phyloP scores from a whole-genome alignment of 441 rosid species.

The Pelargonium cotyledonis region DNA sequence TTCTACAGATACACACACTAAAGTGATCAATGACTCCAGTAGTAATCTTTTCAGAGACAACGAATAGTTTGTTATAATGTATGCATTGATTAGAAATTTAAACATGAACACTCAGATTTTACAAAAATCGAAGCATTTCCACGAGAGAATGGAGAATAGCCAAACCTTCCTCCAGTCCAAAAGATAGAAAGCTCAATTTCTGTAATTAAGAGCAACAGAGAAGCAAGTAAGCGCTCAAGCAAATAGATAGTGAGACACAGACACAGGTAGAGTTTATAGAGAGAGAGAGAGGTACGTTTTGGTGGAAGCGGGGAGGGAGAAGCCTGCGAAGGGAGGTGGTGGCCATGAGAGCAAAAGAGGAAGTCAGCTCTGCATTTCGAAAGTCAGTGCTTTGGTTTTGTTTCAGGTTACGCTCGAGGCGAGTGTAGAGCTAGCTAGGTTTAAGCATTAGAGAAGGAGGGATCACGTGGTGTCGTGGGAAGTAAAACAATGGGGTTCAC shows the following conservation, averaged over 20 bases:
- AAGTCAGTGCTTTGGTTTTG: not conserved
- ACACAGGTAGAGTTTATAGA: not conserved
- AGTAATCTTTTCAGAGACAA: not conserved
- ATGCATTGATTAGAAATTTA: not conserved
- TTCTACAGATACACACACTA: not conserved
- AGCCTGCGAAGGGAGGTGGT: conserved; percentile 50
- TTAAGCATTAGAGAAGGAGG: too few species aligned
- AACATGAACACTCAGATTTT: not conserved
- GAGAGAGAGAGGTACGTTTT: conserved; percentile 28
- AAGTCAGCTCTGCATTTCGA: conserved; percentile 8
- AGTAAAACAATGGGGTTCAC: too few species aligned
- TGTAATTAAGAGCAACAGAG: conserved; percentile 21
- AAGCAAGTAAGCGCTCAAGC: conserved; percentile 1
- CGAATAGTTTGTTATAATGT: not conserved
- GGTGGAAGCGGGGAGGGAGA: conserved; percentile 34
- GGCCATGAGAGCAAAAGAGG: not conserved
- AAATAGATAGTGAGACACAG: not conserved
- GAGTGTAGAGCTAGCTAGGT: too few species aligned
- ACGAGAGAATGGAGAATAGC: not conserved
- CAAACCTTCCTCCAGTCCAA: conserved; percentile 34
- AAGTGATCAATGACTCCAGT: not conserved
- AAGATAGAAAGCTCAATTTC: conserved; percentile 29
- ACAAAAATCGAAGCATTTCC: not conserved
- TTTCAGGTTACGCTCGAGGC: too few species aligned
- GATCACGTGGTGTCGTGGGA: too few species aligned